Evolutionary conservation across 1,139 yeast genomes (phyloP).

Genomic region (Sugiyamaella paludigena): DNA sequence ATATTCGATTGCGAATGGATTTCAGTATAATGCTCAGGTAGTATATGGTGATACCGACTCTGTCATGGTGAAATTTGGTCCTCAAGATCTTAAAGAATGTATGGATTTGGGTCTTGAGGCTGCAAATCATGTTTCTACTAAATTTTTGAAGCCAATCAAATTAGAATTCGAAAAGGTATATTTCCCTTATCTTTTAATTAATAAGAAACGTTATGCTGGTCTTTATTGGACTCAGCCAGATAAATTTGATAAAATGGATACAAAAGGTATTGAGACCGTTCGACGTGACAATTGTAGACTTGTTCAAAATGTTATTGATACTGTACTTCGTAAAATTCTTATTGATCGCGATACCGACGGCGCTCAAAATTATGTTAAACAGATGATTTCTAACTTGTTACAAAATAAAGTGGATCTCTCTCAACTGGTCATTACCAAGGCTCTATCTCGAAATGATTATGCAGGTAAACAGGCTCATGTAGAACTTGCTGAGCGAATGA

Average conservation of each 20-base stretch:
- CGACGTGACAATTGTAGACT: slow-evolving; percentile 95
- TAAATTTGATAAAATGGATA: slow-evolving; percentile 93
- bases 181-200: slow-evolving; percentile 88
- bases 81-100: slow-evolving; percentile 72
- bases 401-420: slow-evolving; percentile 93
- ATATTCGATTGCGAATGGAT: slow-evolving; percentile 79
- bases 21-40: slow-evolving; percentile 77
- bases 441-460: slow-evolving; percentile 84
- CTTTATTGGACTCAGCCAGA: slow-evolving; percentile 91
- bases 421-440: slow-evolving; percentile 90
- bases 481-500: slow-evolving; percentile 93
- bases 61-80: slow-evolving; percentile 97
- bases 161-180: slow-evolving; percentile 96
- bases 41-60: slow-evolving; percentile 99
- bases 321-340: slow-evolving; percentile 78
- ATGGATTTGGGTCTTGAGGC: slow-evolving; percentile 95
- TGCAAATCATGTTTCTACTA: slow-evolving; percentile 77
- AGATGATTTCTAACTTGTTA: slow-evolving; percentile 82
- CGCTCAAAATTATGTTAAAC: slow-evolving; percentile 82
- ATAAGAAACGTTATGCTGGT: slow-evolving; percentile 97
- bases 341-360: slow-evolving; percentile 88
- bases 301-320: slow-evolving; percentile 92
- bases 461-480: slow-evolving; percentile 97
- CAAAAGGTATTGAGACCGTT: slow-evolving; percentile 97
- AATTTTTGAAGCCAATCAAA: slow-evolving; percentile 82